Conservation (phyloP, 768 basidiomycete genomes). For the Hygrophorus russula region DNA sequence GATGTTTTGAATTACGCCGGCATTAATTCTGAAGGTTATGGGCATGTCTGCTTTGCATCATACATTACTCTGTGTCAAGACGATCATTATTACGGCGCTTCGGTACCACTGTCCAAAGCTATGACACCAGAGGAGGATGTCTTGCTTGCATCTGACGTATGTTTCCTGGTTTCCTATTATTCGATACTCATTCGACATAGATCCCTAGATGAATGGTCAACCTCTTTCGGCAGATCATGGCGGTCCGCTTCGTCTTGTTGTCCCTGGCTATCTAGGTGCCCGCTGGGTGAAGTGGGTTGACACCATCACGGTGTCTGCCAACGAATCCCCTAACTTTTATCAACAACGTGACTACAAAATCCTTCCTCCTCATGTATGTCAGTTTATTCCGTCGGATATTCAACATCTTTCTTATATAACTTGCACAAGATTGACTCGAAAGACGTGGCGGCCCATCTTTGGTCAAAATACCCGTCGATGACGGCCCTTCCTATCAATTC, state of each 20-base stretch:
- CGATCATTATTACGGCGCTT: slow-evolving; percentile 51
- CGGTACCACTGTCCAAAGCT: slow-evolving; percentile 44
- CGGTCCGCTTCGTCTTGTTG: slow-evolving; percentile 54
- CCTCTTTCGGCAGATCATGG: slow-evolving; percentile 50
- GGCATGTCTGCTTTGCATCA: slow-evolving; percentile 53
- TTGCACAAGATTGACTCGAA: slow-evolving; percentile 30
- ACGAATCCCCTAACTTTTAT: slow-evolving; percentile 59
- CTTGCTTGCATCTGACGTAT: slow-evolving; percentile 51
- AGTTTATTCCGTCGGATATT: not conserved
- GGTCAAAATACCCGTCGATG: slow-evolving; percentile 49
- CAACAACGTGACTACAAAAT: slow-evolving; percentile 66
- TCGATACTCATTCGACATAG: not conserved
- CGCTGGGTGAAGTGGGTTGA: slow-evolving; percentile 75
- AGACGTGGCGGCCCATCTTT: slow-evolving; percentile 30
- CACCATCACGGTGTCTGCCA: slow-evolving; percentile 37
- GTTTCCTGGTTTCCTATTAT: not conserved
- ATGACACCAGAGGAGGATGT: slow-evolving; percentile 36
- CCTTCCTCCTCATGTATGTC: slow-evolving; percentile 36
- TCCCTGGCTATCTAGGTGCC: slow-evolving; percentile 57
- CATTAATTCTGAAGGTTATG: slow-evolving; percentile 20
- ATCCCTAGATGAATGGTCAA: slow-evolving; percentile 52
- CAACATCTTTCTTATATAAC: not conserved
- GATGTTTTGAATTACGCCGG: slow-evolving; percentile 41
- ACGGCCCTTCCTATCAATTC: slow-evolving; percentile 52
- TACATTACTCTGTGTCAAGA: slow-evolving; percentile 51